Evolutionary conservation across 2,329 filamentous ascomycete genomes (phyloP), one percentile per base, ranked within the genome.

Genomic region (Phaeosphaeria sp.): DNA sequence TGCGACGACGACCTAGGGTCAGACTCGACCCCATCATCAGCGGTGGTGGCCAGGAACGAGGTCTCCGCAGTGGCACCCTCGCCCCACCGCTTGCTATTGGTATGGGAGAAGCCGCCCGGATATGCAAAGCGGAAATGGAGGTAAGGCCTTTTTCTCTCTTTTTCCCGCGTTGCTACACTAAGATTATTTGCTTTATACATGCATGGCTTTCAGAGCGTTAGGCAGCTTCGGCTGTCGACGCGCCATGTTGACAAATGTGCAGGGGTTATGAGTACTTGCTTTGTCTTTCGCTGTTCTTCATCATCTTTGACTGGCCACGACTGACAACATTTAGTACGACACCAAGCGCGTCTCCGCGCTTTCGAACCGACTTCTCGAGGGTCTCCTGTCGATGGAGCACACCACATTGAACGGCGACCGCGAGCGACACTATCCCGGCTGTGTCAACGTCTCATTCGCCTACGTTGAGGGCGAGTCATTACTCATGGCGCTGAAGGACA

Each of bases 391-490:
- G 6, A 86, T 99, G 82, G 95, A 98, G 77, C 95, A 99, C 79
- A 97, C 95, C 2, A 87, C 85, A 8, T 89, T 97, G 68, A 99
- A 99, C 72, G 95, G 95, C 50, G 92, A 95, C 68, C 84, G 89
- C 1, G 79, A 90, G 4, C 85, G 87, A 51, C 96, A 96, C 78
- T 99, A 99, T 76, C 93, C 95, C 1, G 95, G 95, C 62, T 99
- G 95, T 70, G 94, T 99, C 60, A 99, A 99, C 77, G 91, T 99
- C 11, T 99, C 95, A 0, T 99, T 99, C 74, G 94, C 95, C 33
- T 99, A 99, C 72, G 93, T 99, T 4, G 95, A 99, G 80, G 95
- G 95, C 66, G 95, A 99, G 80, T 98, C 95, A 2, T 89, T 99
- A 1, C 85, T 99, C 63, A 99, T 99, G 95, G 95, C 95, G 0